These are phyloP conservation scores for Diospyros lotus DNA, from an alignment of 148 eudicot genomes.

Conservation along the genomic window DNA sequence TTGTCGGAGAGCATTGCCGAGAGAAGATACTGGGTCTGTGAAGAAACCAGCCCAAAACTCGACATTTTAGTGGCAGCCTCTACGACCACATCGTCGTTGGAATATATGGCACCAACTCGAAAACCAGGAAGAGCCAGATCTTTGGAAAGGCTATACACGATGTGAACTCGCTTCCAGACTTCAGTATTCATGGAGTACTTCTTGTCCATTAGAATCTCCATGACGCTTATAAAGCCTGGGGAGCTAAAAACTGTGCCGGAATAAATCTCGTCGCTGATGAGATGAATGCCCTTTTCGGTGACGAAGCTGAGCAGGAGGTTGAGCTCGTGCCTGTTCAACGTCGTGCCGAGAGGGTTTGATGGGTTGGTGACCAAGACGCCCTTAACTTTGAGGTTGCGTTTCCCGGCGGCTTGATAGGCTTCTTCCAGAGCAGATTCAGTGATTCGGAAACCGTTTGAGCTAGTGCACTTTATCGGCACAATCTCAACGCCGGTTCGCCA, in stretches of 20 bases:
- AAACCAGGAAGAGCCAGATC: constrained; percentile 78
- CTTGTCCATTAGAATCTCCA: constrained; percentile 43
- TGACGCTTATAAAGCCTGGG: constrained; percentile 45
- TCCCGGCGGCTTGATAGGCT: constrained; percentile 50
- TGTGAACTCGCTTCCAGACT: constrained; percentile 44
- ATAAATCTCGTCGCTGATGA: constrained; percentile 65
- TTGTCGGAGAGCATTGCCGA: constrained; percentile 55
- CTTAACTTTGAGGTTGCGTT: constrained; percentile 53
- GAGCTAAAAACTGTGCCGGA: constrained; percentile 54
- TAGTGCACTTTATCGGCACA: constrained; percentile 59
- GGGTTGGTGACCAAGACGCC: constrained; percentile 70
- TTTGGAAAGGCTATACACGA: constrained; percentile 71
- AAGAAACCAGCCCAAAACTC: constrained; percentile 68
- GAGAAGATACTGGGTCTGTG: constrained; percentile 73
- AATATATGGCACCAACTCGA: constrained; percentile 70
- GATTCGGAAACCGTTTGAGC: constrained; percentile 47
- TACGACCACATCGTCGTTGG: constrained; percentile 50
- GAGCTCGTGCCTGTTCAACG: constrained; percentile 43
- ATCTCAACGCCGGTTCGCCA: constrained; percentile 76
- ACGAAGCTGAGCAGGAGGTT: constrained; percentile 44
- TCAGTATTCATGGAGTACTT: constrained; percentile 33
- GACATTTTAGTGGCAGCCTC: constrained; percentile 84
- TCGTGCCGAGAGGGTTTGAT: constrained; percentile 64
- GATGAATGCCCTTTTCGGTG: constrained; percentile 37
- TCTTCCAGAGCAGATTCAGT: constrained; percentile 60